Conservation (phyloP, 2,329 filamentous ascomycete species). For the Niveomyces coronatus region DNA sequence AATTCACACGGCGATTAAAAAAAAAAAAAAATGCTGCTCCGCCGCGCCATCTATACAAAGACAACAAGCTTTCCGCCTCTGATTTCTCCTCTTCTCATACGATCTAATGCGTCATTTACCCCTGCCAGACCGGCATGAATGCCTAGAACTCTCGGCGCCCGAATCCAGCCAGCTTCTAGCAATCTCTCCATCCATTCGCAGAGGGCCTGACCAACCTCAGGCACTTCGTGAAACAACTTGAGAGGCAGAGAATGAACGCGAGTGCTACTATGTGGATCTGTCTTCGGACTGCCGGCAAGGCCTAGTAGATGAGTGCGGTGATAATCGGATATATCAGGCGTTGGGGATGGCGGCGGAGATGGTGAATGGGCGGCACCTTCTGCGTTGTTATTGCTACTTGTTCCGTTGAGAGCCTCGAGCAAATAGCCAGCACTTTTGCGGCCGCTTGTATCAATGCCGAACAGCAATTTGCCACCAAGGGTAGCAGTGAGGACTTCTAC, state of each 20-base stretch:
- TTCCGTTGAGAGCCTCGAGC: constrained; percentile 34
- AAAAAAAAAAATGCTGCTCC: background rate
- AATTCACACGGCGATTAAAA: background rate
- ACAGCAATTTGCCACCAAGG: constrained; percentile 47
- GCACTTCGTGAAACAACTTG: constrained; percentile 63
- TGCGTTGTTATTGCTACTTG: background rate
- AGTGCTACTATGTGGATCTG: constrained; percentile 28
- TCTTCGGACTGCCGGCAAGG: constrained; percentile 56
- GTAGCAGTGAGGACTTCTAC: constrained; percentile 52
- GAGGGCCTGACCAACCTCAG: constrained; percentile 50
- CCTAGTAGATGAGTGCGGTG: constrained; percentile 48
- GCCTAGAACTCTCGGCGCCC: constrained; percentile 55
- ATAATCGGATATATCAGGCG: constrained; percentile 19
- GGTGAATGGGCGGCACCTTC: too few species aligned
- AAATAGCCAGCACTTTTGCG: constrained; percentile 51
- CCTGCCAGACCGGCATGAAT: constrained; percentile 52
- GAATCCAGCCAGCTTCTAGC: constrained; percentile 41
- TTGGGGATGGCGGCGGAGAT: constrained; percentile 27
- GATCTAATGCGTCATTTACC: constrained; percentile 58
- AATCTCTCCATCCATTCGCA: constrained; percentile 58
- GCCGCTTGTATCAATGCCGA: constrained; percentile 59
- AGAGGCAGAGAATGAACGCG: constrained; percentile 60
- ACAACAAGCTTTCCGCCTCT: constrained; percentile 63
- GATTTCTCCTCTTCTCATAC: constrained; percentile 54
- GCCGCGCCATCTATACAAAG: background rate